Conservation (phyloP, 768 basidiomycete genomes). For the Hygrocybe punicea region DNA sequence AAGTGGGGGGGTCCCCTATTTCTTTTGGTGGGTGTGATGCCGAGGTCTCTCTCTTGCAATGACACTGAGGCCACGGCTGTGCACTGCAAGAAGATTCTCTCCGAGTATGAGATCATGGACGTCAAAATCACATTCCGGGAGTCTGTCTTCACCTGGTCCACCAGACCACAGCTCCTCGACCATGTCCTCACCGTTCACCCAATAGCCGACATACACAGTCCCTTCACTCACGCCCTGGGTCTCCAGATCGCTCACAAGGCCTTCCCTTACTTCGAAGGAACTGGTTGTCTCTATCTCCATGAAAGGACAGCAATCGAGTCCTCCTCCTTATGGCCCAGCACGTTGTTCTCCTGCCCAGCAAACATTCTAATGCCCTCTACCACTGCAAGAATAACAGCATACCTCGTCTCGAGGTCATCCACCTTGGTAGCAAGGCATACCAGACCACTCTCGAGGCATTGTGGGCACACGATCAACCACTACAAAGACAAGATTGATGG, state of each 20-base stretch:
- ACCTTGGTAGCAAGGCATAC: conserved; percentile 18
- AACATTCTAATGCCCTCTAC: conserved; percentile 10
- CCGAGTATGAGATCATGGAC: conserved; percentile 18
- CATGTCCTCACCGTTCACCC: conserved; percentile 11
- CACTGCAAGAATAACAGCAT: conserved; percentile 5
- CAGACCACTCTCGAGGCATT: conserved; percentile 10
- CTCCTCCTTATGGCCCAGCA: conserved; percentile 24
- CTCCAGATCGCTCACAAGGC: conserved; percentile 24
- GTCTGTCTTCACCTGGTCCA: conserved; percentile 19
- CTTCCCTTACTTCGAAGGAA: conserved; percentile 22
- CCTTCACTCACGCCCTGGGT: conserved; percentile 30
- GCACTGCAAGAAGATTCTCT: conserved; percentile 24
- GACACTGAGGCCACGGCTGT: conserved; percentile 24
- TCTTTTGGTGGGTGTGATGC: conserved; percentile 30
- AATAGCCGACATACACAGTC: conserved; percentile 12
- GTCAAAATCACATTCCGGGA: conserved; percentile 32
- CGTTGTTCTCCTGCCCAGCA: conserved; percentile 19
- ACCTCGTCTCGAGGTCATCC: conserved; percentile 13
- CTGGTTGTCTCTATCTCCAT: conserved; percentile 23
- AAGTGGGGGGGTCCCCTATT: conserved; percentile 15
- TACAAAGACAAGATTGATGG: background rate
- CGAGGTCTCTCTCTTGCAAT: conserved; percentile 22
- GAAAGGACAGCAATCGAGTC: conserved; percentile 20
- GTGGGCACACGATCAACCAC: conserved; percentile 6
- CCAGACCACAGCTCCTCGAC: conserved; percentile 21